phyloP scores from a whole-genome alignment of 2,329 filamentous ascomycete genomes.

The Torrubiella hemipterigena region DNA sequence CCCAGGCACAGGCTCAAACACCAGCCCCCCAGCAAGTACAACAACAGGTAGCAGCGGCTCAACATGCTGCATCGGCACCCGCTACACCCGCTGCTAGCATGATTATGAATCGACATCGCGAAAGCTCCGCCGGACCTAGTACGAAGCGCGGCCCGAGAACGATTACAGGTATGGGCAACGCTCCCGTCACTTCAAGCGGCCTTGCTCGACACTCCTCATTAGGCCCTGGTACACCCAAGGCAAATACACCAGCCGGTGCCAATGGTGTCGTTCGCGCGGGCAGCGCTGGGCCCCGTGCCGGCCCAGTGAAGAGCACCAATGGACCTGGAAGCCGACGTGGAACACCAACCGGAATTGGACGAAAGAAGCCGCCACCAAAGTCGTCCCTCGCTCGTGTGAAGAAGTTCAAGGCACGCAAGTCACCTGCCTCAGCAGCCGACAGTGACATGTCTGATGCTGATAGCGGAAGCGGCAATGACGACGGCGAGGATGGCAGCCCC shows the following conservation, averaged over 20 bases:
- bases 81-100: conserved; percentile 49
- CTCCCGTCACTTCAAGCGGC: conserved; percentile 41
- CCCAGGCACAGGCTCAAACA: conserved; percentile 37
- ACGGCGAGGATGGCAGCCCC: conserved; percentile 20
- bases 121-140: conserved; percentile 46
- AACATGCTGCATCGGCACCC: conserved; percentile 42
- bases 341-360: conserved; percentile 28
- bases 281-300: conserved; percentile 46
- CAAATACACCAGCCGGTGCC: conserved; percentile 14
- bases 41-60: conserved; percentile 8
- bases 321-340: conserved; percentile 32
- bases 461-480: conserved; percentile 39
- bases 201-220: conserved; percentile 51
- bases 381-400: conserved; percentile 53
- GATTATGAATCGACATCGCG: conserved; percentile 44
- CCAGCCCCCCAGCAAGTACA: conserved; percentile 22
- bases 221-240: conserved; percentile 51
- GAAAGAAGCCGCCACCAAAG: conserved; percentile 42
- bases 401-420: conserved; percentile 44
- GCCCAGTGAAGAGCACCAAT: conserved; percentile 29
- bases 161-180: conserved; percentile 32
- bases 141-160: conserved; percentile 41
- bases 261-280: conserved; percentile 35
- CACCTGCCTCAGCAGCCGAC: conserved; percentile 50
- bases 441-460: conserved; percentile 55